Evolutionary conservation across 768 basidiomycete genomes (phyloP).

Genomic region (Podaxis sp.): DNA sequence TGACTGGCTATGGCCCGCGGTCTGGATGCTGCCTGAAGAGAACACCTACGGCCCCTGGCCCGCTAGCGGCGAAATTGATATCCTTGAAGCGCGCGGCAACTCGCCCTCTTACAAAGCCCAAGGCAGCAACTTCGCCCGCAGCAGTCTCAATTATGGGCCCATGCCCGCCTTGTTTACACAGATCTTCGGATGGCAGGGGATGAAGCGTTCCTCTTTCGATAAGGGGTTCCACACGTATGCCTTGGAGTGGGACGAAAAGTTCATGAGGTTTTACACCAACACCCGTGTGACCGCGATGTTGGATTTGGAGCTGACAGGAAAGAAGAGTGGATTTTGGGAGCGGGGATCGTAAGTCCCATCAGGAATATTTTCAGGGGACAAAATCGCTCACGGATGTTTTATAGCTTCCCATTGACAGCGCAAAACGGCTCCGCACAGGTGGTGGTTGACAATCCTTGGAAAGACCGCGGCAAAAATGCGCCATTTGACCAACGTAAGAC

Average conservation of each 20-base stretch:
- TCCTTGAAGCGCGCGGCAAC: slow-evolving; percentile 66
- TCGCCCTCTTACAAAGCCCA: slow-evolving; percentile 49
- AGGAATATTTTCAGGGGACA: neutral
- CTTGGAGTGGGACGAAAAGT: slow-evolving; percentile 75
- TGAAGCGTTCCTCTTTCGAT: slow-evolving; percentile 37
- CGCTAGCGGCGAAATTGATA: slow-evolving; percentile 52
- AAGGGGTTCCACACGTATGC: slow-evolving; percentile 70
- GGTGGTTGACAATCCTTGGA: slow-evolving; percentile 67
- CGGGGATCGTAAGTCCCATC: slow-evolving; percentile 40
- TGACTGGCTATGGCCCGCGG: slow-evolving; percentile 75
- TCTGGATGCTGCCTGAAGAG: slow-evolving; percentile 73
- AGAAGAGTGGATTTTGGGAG: slow-evolving; percentile 51
- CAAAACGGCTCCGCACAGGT: slow-evolving; percentile 56
- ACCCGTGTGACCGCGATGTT: slow-evolving; percentile 64
- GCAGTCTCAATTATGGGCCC: slow-evolving; percentile 71
- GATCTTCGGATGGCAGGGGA: slow-evolving; percentile 66
- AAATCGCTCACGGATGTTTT: too few relatives aligned
- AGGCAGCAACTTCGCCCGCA: slow-evolving; percentile 58
- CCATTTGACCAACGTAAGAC: slow-evolving; percentile 79
- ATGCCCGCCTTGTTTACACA: slow-evolving; percentile 39
- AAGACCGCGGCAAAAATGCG: slow-evolving; percentile 53
- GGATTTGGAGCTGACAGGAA: slow-evolving; percentile 45
- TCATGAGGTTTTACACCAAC: slow-evolving; percentile 78
- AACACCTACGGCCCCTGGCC: slow-evolving; percentile 67
- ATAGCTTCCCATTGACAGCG: slow-evolving; percentile 61